These are phyloP conservation scores for Avena sativa DNA, from an alignment of 176 grass and related monocot genomes.

Conservation along the genomic window DNA sequence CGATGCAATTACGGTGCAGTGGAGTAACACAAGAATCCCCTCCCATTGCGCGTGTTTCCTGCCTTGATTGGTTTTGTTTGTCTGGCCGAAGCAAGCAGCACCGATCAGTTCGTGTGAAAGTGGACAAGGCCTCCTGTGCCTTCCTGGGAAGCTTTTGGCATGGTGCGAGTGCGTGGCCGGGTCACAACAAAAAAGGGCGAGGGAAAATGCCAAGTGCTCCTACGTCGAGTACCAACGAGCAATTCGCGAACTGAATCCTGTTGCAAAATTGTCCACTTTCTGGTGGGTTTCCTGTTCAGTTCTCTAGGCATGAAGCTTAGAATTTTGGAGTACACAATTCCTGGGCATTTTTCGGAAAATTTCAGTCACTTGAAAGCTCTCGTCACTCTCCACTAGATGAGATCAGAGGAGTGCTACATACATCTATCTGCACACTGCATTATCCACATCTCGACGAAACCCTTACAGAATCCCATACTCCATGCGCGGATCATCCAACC, in stretches of 20 bases:
- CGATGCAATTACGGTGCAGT: conserved; percentile 16
- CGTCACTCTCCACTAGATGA: not conserved
- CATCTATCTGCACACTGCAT: not conserved
- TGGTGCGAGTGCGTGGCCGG: conserved; percentile 32
- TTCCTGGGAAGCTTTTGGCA: conserved; percentile 15
- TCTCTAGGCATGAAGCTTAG: not conserved
- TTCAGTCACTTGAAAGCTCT: not conserved
- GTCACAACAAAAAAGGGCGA: not conserved
- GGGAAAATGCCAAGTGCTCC: not conserved
- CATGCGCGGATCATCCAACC: conserved; percentile 6
- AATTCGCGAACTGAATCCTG: conserved; percentile 29
- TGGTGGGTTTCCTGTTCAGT: not conserved
- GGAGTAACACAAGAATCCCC: conserved; percentile 28
- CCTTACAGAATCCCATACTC: conserved; percentile 28
- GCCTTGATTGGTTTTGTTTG: not conserved
- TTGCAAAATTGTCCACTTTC: not conserved
- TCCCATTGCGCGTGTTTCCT: conserved; percentile 31
- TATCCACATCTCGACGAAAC: conserved; percentile 18
- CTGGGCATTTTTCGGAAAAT: conserved; percentile 19
- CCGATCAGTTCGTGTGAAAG: not conserved
- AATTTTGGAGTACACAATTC: not conserved
- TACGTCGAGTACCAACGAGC: not conserved
- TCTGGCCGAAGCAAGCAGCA: conserved; percentile 12
- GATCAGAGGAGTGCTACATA: not conserved
- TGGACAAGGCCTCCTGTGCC: not conserved